Conservation (phyloP, 2,329 filamentous ascomycete genomes). For the Aspergillus fijiensis region DNA sequence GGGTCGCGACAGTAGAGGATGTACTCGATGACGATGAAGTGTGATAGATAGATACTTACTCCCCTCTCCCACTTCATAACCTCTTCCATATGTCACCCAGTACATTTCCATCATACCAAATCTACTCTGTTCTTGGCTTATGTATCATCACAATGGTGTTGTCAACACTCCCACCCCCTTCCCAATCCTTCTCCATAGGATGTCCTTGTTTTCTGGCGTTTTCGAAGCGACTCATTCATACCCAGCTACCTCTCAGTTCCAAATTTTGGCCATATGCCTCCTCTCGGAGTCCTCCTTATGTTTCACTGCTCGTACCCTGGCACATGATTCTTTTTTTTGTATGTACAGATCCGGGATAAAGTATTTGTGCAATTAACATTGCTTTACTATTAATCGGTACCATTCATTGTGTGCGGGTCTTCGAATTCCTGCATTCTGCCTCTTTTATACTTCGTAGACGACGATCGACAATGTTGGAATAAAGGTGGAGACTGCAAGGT, state of each 20-base stretch:
- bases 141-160: conserved; percentile 3
- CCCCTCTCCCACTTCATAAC: background rate
- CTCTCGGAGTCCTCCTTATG: background rate
- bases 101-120: background rate
- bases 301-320: background rate
- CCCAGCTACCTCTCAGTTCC: conserved; percentile 15
- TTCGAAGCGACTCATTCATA: conserved; percentile 16
- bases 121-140: conserved; percentile 12
- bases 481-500: too few species aligned
- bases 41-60: conserved; percentile 9
- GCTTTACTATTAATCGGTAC: background rate
- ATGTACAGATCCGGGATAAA: background rate
- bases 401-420: background rate
- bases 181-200: background rate
- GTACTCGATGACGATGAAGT: conserved; percentile 29
- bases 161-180: background rate
- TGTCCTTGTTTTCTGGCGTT: conserved; percentile 12
- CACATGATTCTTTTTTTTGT: background rate
- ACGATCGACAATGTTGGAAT: too few species aligned
- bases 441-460: too few species aligned
- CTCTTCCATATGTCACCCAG: background rate
- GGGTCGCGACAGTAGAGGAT: conserved; percentile 39
- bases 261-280: conserved; percentile 1
- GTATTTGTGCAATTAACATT: background rate
- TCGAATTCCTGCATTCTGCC: background rate